Percentiles rank a stretch among this genome's conserved stretches.
Conservation (phyloP, 202 grass and related monocot species). For the Cymbopogon flexuosus region DNA sequence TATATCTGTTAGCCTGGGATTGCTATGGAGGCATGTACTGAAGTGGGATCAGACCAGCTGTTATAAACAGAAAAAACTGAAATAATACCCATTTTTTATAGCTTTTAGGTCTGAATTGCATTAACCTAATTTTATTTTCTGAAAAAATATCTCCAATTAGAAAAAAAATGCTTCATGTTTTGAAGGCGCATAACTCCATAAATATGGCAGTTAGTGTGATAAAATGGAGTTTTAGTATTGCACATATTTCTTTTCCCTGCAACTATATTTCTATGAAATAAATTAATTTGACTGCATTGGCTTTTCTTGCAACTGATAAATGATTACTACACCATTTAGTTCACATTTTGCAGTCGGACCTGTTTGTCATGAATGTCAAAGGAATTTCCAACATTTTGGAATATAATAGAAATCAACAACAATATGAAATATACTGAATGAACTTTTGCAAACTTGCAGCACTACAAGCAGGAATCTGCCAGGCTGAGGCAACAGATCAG, state of each 20-base stretch:
- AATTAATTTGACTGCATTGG: not conserved
- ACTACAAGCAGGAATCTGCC: conserved; percentile 75
- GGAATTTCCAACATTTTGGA: not conserved
- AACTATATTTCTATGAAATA: not conserved
- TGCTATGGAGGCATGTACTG: not conserved
- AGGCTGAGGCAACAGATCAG: conserved; percentile 68
- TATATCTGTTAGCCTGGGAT: not conserved
- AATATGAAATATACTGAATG: not conserved
- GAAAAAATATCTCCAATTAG: not conserved
- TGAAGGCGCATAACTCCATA: not conserved
- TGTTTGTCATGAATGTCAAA: not conserved
- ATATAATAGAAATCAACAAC: not conserved
- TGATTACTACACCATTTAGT: not conserved
- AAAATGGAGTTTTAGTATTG: not conserved
- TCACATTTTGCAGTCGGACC: not conserved
- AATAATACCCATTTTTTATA: not conserved
- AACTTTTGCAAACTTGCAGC: conserved; percentile 41
- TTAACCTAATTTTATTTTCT: not conserved
- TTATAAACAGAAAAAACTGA: not conserved
- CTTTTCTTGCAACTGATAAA: not conserved
- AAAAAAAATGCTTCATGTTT: not conserved
- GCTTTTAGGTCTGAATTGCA: not conserved
- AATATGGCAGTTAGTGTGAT: not conserved
- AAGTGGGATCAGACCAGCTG: not conserved
- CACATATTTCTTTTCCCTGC: not conserved